Base-by-base conservation (phyloP, 2,329 filamentous ascomycete genomes). In the Chrysoporthe deuterocubensis region DNA sequence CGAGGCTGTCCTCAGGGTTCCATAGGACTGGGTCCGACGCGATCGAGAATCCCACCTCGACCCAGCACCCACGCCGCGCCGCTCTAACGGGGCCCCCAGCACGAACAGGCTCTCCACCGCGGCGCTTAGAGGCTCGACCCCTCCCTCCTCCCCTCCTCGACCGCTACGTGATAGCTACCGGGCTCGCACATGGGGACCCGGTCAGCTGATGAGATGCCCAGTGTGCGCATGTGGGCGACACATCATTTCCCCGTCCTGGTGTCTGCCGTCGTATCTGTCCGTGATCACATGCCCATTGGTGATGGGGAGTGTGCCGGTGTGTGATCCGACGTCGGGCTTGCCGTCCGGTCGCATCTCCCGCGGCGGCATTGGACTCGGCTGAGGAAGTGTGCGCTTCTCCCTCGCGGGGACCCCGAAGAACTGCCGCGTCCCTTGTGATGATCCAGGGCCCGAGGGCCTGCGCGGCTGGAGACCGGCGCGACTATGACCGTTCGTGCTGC, bases 201-300 rank as follows among this genome's bases (percentile, higher is more conserved):
- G 68, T 69, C 68, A 69, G 58, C 68, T 69, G 68, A 69, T 69
- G 46, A 57, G 32, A 26, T 44, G 16, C 50, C 34, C 9, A 16
- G 16, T 64, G 26, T 34, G 26, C 26, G 26, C 26, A 58, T 59
- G 63, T 37, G 18, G 5, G 8, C 42, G 54, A 58, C 37, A 14
- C 50, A 40, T 65, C 54, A 65, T 46, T 57, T 48, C n/a, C 11
- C 9, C 32, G 34, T 61, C 21, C 32, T 14, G 32, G 40, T 62
- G 32, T 34, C 50, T 54, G 14, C 50, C 50, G 13, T 54, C 26
- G 50, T 34, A 14, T 34, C 13, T 54, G 21, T 54, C 26, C 16
- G 11, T 34, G 6, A 16, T 54, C 50, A 54, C 50, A 32, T 52
- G 11, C 48, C 26, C 50, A 54, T 54, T 4, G 4, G 32, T 16